Evolutionary conservation across 2,329 filamentous ascomycete genomes (phyloP).

Genomic region (Zymoseptoria brevis): DNA sequence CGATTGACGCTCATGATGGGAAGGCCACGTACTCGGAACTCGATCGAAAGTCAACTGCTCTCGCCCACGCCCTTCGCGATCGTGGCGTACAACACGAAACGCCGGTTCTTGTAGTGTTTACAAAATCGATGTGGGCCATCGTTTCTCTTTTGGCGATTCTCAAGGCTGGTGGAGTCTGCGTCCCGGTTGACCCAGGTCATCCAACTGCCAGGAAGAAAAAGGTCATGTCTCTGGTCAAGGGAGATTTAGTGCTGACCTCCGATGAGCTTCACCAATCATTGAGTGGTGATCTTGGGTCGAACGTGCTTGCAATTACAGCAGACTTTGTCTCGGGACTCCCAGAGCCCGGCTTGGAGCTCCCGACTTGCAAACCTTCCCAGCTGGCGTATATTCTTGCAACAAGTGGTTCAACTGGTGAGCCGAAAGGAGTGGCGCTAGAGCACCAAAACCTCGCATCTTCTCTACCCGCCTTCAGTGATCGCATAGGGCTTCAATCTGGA

Average conservation of each 20-base stretch:
- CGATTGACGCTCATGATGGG: conserved; percentile 3
- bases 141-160: conserved; percentile 32
- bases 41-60: neutral
- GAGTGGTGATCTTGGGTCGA: neutral
- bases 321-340: neutral
- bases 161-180: conserved; percentile 28
- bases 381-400: conserved; percentile 3
- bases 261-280: neutral
- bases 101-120: conserved; percentile 3
- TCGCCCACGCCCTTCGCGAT: neutral
- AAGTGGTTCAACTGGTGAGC: conserved; percentile 8
- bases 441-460: neutral
- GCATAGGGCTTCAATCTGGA: neutral
- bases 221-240: neutral
- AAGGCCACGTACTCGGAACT: conserved; percentile 9
- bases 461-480: neutral
- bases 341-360: neutral
- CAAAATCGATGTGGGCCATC: conserved; percentile 30
- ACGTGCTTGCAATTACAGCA: neutral
- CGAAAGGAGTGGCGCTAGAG: conserved; percentile 5
- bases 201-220: neutral
- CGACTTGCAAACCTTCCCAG: neutral
- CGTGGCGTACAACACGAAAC: neutral
- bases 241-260: neutral
- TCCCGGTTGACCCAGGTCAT: conserved; percentile 6